Conservation (phyloP, 495 filamentous ascomycete species). For the Annulohypoxylon bovei region DNA sequence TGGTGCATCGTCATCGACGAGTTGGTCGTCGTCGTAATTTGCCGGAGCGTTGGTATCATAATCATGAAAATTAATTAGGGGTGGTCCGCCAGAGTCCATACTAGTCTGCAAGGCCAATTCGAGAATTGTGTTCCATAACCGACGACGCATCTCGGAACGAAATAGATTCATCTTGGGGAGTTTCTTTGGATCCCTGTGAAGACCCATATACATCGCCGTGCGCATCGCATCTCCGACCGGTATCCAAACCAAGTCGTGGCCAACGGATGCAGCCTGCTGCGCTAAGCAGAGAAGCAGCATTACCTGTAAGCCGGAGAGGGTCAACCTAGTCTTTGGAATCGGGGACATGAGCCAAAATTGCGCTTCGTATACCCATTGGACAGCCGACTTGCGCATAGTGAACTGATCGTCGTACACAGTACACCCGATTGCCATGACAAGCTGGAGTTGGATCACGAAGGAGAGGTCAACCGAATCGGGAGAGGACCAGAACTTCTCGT, state of each 20-base stretch:
- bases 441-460: constrained; percentile 63
- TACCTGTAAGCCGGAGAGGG: constrained; percentile 56
- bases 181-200: constrained; percentile 42
- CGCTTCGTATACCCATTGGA: constrained; percentile 65
- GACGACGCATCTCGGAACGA: constrained; percentile 67
- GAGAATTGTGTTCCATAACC: constrained; percentile 66
- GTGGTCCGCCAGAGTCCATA: constrained; percentile 63
- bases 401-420: constrained; percentile 52
- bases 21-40: constrained; percentile 59
- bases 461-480: constrained; percentile 28
- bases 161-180: constrained; percentile 44
- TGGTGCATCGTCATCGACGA: constrained; percentile 39
- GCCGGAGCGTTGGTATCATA: constrained; percentile 60
- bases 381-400: constrained; percentile 56
- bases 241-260: constrained; percentile 53
- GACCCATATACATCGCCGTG: constrained; percentile 38
- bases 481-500: constrained; percentile 43
- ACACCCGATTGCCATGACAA: constrained; percentile 63
- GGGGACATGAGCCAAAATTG: constrained; percentile 63
- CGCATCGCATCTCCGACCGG: constrained; percentile 26
- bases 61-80: constrained; percentile 55
- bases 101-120: constrained; percentile 59
- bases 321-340: constrained; percentile 57
- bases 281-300: constrained; percentile 61
- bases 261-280: constrained; percentile 56